Percentiles rank a stretch among this genome's conserved stretches.
Conservation (phyloP, 2,329 filamentous ascomycete genomes). For the Cladosporium sp. region DNA sequence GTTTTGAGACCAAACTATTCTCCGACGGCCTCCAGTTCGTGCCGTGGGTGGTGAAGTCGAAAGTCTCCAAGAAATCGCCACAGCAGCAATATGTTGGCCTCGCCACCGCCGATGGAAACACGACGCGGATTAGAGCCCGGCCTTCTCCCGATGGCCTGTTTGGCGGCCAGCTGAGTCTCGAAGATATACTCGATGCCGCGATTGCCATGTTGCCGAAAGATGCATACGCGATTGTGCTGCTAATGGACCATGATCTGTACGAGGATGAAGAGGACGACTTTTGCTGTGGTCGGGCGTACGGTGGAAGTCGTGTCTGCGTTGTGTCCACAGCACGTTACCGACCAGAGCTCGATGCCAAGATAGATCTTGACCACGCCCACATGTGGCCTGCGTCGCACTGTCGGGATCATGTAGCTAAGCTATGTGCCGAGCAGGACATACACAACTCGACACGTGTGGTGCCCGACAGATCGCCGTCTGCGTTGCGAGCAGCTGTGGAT, state of each 20-base stretch:
- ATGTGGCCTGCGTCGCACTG: constrained; percentile 68
- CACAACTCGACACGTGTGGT: constrained; percentile 1
- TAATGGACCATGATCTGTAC: constrained; percentile 64
- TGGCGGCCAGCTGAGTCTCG: constrained; percentile 56
- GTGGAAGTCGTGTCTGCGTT: constrained; percentile 61
- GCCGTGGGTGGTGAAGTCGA: constrained; percentile 44
- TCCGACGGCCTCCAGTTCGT: constrained; percentile 47
- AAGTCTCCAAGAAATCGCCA: not conserved
- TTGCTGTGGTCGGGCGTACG: constrained; percentile 66
- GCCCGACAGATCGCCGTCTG: not conserved
- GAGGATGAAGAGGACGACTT: constrained; percentile 67
- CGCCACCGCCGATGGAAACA: constrained; percentile 23
- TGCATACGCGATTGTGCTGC: constrained; percentile 59
- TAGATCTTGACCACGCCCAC: constrained; percentile 53
- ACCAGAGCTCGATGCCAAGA: constrained; percentile 46
- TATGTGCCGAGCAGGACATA: constrained; percentile 27
- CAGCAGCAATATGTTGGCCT: constrained; percentile 50
- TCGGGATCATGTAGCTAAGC: constrained; percentile 47
- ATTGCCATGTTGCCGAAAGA: constrained; percentile 56
- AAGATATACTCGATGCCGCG: constrained; percentile 61
- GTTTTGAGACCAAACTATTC: constrained; percentile 52
- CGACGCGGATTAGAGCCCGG: constrained; percentile 55
- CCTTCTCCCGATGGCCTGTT: constrained; percentile 51
- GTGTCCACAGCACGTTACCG: constrained; percentile 64
- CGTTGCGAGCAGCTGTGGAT: constrained; percentile 23